Evolutionary conservation across 306 rosid genomes (phyloP).

Genomic region (Vachellia pachyceras): DNA sequence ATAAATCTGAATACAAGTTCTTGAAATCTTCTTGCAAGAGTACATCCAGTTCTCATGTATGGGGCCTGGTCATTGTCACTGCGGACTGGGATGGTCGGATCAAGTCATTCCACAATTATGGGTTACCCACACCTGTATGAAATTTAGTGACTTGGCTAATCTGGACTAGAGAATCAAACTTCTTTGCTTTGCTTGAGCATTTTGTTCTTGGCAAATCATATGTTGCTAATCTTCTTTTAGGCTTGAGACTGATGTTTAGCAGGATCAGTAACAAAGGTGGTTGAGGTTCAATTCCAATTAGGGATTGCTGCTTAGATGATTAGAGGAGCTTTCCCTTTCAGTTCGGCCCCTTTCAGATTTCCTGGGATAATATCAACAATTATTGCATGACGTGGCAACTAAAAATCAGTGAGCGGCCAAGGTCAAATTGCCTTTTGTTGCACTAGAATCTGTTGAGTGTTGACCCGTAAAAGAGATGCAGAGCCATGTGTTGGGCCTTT

Average conservation of each 20-base stretch:
- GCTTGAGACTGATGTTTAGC: slow-evolving; percentile 39
- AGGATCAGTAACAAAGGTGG: slow-evolving; percentile 42
- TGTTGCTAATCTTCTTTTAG: slow-evolving; percentile 33
- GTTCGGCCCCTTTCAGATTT: slow-evolving; percentile 46
- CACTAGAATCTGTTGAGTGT: slow-evolving; percentile 40
- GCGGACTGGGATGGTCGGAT: slow-evolving; percentile 97
- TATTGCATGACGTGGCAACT: slow-evolving; percentile 46
- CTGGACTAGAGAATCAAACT: slow-evolving; percentile 32
- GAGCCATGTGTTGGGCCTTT: slow-evolving; percentile 34
- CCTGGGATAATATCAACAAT: slow-evolving; percentile 25
- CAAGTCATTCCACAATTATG: slow-evolving; percentile 84
- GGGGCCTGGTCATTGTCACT: slow-evolving; percentile 97
- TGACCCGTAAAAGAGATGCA: slow-evolving; percentile 52
- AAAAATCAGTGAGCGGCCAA: slow-evolving; percentile 49
- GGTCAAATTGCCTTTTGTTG: slow-evolving; percentile 44
- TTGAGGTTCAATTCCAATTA: slow-evolving; percentile 39
- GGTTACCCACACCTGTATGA: slow-evolving; percentile 73
- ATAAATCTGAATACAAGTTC: slow-evolving; percentile 64
- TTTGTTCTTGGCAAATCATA: slow-evolving; percentile 34
- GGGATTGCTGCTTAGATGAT: slow-evolving; percentile 37
- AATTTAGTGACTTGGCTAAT: slow-evolving; percentile 40
- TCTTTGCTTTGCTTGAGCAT: slow-evolving; percentile 37
- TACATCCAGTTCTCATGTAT: slow-evolving; percentile 63
- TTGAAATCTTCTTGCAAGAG: slow-evolving; percentile 61
- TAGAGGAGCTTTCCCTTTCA: slow-evolving; percentile 38